Percentiles rank a stretch among this genome's conserved stretches.
Evolutionary conservation across 208 protist genomes (phyloP).

Genomic region (Trichomonas gallinae): DNA sequence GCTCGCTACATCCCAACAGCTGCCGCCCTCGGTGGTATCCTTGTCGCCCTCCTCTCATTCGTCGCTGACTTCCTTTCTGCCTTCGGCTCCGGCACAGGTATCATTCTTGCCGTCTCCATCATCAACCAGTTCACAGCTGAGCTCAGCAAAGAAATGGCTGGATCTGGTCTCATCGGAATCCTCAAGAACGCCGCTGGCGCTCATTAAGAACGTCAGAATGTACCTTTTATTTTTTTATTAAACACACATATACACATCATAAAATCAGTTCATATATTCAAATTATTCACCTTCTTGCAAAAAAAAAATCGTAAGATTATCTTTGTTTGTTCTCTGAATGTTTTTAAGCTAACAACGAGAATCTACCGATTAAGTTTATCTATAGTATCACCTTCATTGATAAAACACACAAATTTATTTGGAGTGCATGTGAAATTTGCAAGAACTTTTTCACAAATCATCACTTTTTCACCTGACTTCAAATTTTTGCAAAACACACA

Average conservation of each 20-base stretch:
- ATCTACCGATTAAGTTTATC: too few relatives aligned
- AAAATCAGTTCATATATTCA: too few relatives aligned
- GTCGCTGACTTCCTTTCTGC: slow-evolving; percentile 93
- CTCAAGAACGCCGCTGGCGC: background rate
- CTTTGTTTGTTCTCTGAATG: too few relatives aligned
- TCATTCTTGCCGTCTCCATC: slow-evolving; percentile 97
- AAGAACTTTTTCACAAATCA: too few relatives aligned
- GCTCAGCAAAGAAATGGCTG: slow-evolving; percentile 76
- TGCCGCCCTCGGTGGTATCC: slow-evolving; percentile 95
- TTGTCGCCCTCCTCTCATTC: slow-evolving; percentile 94
- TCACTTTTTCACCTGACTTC: too few relatives aligned
- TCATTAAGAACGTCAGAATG: background rate
- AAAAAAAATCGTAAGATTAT: too few relatives aligned
- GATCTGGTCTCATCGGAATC: background rate
- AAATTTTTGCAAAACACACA: too few relatives aligned
- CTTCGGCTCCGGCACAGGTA: slow-evolving; percentile 89
- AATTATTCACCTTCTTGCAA: too few relatives aligned
- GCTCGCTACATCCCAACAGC: slow-evolving; percentile 82
- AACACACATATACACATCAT: background rate
- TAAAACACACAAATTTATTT: too few relatives aligned
- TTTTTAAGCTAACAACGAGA: too few relatives aligned
- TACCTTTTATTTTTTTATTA: background rate
- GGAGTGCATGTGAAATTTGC: too few relatives aligned
- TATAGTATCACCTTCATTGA: too few relatives aligned
- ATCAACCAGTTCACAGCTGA: slow-evolving; percentile 99